Conservation (phyloP, 2,329 filamentous ascomycete genomes). For the Claviceps lovelessii region DNA sequence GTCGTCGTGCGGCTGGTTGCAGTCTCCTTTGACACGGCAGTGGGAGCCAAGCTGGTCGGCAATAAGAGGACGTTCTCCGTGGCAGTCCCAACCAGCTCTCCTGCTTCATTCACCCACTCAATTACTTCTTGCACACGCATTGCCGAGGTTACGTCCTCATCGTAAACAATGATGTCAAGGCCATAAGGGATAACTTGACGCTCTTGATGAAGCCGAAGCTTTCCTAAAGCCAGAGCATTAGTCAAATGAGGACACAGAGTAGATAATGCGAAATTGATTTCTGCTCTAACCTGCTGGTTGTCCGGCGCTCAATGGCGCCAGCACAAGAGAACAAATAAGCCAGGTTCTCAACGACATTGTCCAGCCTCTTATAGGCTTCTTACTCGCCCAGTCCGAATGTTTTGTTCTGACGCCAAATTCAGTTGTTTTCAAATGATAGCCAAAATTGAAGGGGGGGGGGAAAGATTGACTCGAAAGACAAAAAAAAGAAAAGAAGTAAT, state of each 20-base stretch:
- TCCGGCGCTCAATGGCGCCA: neutral
- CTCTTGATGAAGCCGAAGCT: neutral
- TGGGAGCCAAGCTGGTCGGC: constrained; percentile 5
- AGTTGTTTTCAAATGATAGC: neutral
- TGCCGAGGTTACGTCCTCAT: constrained; percentile 22
- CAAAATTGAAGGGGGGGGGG: neutral
- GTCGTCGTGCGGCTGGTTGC: neutral
- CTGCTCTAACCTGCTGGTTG: neutral
- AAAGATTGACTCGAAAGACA: neutral
- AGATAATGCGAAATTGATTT: neutral
- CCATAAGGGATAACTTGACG: neutral
- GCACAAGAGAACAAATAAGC: neutral
- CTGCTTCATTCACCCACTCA: constrained; percentile 46
- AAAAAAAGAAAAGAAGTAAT: neutral
- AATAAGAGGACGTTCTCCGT: constrained; percentile 21
- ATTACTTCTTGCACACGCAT: constrained; percentile 34
- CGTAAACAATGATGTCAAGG: constrained; percentile 19
- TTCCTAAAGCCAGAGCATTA: neutral
- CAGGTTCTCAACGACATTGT: neutral
- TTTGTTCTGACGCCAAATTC: neutral
- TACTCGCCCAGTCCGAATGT: neutral
- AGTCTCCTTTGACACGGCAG: neutral
- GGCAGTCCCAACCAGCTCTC: constrained; percentile 33
- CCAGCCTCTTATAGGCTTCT: neutral
- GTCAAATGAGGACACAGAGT: neutral